These are phyloP conservation scores for Vigna hirtella DNA, from an alignment of 306 rosid genomes.

Conservation along the genomic window DNA sequence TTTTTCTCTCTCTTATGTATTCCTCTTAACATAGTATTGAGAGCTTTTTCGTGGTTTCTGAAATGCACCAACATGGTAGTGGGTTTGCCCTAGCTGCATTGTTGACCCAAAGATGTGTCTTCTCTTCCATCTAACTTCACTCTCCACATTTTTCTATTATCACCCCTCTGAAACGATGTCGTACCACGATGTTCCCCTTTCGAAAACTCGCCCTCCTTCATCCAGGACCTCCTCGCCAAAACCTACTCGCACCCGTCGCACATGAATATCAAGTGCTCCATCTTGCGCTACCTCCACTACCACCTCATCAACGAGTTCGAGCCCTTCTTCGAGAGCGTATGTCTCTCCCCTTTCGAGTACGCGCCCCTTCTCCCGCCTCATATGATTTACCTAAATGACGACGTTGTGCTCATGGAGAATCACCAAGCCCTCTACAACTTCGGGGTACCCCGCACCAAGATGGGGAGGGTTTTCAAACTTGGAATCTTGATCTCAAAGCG, in stretches of 20 bases:
- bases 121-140: not conserved
- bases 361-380: slow-evolving; percentile 60
- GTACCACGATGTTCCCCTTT: slow-evolving; percentile 51
- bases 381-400: slow-evolving; percentile 68
- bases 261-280: slow-evolving; percentile 31
- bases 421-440: slow-evolving; percentile 58
- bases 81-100: too few relatives aligned
- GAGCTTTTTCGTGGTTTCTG: not conserved
- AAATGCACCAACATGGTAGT: too few relatives aligned
- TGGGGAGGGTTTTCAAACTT: slow-evolving; percentile 64
- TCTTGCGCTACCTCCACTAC: slow-evolving; percentile 62
- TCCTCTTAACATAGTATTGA: not conserved
- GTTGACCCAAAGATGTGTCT: not conserved
- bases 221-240: slow-evolving; percentile 54
- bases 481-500: slow-evolving; percentile 67
- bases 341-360: slow-evolving; percentile 73
- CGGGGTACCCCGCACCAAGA: slow-evolving; percentile 63
- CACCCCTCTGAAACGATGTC: not conserved
- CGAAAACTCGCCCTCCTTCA: slow-evolving; percentile 59
- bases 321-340: slow-evolving; percentile 84
- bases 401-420: slow-evolving; percentile 64
- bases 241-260: slow-evolving; percentile 1
- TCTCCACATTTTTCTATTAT: too few relatives aligned
- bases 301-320: slow-evolving; percentile 89
- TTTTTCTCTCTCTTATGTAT: too few relatives aligned